A percentile compares a stretch with the other conserved stretches of the same genome.
phyloP scores from a whole-genome alignment of 2,329 filamentous ascomycete species.

The Endothia cerciana region DNA sequence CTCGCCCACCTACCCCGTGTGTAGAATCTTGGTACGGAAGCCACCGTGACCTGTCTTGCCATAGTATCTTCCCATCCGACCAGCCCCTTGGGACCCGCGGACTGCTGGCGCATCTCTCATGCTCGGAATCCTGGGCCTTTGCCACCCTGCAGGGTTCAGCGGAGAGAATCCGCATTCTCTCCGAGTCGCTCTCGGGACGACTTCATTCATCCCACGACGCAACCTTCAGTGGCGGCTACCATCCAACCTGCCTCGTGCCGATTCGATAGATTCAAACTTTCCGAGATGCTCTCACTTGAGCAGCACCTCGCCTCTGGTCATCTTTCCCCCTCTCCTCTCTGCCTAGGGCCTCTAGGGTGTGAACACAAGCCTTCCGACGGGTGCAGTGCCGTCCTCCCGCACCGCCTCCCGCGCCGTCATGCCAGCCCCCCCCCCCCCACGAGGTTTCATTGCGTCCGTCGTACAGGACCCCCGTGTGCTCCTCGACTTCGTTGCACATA shows the following conservation, averaged over 20 bases:
- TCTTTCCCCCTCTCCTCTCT: background rate
- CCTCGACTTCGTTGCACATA: background rate
- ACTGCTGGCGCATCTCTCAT: background rate
- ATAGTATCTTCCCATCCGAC: background rate
- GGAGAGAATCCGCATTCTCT: slow-evolving; percentile 1
- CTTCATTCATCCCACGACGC: background rate
- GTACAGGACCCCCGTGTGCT: background rate
- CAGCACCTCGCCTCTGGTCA: background rate
- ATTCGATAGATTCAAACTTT: background rate
- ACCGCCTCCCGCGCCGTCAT: background rate
- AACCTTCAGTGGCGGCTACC: background rate
- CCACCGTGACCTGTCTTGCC: background rate
- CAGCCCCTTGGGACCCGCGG: background rate
- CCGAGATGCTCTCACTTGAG: background rate
- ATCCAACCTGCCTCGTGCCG: background rate
- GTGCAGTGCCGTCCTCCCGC: slow-evolving; percentile 23
- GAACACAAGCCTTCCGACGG: slow-evolving; percentile 8
- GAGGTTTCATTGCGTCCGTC: background rate
- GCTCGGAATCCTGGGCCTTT: background rate
- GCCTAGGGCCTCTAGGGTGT: slow-evolving; percentile 2
- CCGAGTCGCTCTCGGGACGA: slow-evolving; percentile 1
- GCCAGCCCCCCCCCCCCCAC: background rate
- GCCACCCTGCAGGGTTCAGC: slow-evolving; percentile 5
- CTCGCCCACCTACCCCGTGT: background rate
- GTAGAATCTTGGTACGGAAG: slow-evolving; percentile 4